Conservation (phyloP, 805 yeast genomes). For the Wickerhamiella domercqiae region DNA sequence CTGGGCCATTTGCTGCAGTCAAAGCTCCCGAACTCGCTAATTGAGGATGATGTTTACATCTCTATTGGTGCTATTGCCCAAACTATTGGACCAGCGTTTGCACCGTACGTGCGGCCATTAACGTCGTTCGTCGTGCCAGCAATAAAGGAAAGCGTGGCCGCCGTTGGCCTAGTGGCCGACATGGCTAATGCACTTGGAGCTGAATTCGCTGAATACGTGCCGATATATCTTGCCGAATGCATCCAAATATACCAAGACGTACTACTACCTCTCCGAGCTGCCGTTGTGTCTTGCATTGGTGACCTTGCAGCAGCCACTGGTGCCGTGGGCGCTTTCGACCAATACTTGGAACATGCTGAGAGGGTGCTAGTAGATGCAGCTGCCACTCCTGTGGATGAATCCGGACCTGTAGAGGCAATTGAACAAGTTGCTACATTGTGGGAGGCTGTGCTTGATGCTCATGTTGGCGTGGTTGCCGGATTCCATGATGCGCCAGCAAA, state of each 20-base stretch:
- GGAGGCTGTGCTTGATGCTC: slow-evolving; percentile 88
- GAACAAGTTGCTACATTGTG: slow-evolving; percentile 60
- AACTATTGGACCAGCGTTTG: slow-evolving; percentile 56
- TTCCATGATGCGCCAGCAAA: slow-evolving; percentile 51
- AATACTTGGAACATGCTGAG: slow-evolving; percentile 68
- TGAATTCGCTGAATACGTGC: slow-evolving; percentile 56
- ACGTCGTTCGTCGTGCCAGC: slow-evolving; percentile 72
- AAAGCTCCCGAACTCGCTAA: slow-evolving; percentile 49
- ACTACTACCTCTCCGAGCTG: slow-evolving; percentile 70
- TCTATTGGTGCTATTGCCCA: slow-evolving; percentile 83
- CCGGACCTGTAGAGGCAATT: slow-evolving; percentile 52
- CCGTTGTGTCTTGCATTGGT: slow-evolving; percentile 84
- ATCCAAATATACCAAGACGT: slow-evolving; percentile 54
- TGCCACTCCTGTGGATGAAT: slow-evolving; percentile 23
- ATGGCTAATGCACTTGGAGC: slow-evolving; percentile 76
- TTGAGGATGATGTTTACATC: slow-evolving; percentile 89
- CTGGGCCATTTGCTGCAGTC: slow-evolving; percentile 58
- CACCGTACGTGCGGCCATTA: slow-evolving; percentile 64
- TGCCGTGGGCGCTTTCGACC: slow-evolving; percentile 53
- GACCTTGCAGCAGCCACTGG: slow-evolving; percentile 89
- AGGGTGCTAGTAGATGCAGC: slow-evolving; percentile 36
- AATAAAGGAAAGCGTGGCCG: slow-evolving; percentile 67
- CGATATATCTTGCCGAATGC: slow-evolving; percentile 68
- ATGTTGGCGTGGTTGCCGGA: slow-evolving; percentile 93
- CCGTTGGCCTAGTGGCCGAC: slow-evolving; percentile 92